These are phyloP conservation scores for Aspergillus aculeatinus DNA, from an alignment of 2,329 filamentous ascomycete species.

Conservation along the genomic window DNA sequence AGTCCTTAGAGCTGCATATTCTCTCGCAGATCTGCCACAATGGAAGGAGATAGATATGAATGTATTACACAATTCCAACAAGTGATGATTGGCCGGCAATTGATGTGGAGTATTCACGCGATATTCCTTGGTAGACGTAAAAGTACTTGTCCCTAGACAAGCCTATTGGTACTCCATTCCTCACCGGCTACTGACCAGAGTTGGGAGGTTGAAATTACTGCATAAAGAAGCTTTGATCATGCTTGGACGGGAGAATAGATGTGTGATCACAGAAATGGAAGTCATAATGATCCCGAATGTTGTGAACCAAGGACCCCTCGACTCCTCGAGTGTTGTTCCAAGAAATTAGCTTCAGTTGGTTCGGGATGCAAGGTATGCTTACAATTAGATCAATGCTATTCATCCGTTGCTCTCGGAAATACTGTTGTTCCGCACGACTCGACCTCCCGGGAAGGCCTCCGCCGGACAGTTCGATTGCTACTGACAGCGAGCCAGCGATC, in stretches of 20 bases:
- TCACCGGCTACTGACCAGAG: no score
- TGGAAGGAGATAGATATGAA: neutral
- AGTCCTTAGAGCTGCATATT: neutral
- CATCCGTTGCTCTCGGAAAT: neutral
- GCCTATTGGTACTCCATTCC: no score
- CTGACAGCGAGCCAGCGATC: neutral
- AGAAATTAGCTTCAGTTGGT: neutral
- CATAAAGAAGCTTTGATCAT: no score
- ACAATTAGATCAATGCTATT: neutral
- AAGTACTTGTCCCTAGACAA: neutral
- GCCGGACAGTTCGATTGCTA: neutral
- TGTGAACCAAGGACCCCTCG: no score
- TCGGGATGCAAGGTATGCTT: neutral
- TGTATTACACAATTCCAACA: neutral
- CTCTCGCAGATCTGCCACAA: neutral
- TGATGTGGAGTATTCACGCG: neutral
- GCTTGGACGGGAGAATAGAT: no score
- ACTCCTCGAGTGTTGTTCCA: neutral
- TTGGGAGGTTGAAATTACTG: no score
- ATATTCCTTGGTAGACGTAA: neutral
- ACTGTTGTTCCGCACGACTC: constrained; percentile 10
- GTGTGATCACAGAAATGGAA: no score
- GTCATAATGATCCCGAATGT: no score
- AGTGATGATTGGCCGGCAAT: neutral
- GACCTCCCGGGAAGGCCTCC: neutral